These are phyloP conservation scores for Salix arbutifolia DNA, from an alignment of 345 rosid species.

Conservation along the genomic window DNA sequence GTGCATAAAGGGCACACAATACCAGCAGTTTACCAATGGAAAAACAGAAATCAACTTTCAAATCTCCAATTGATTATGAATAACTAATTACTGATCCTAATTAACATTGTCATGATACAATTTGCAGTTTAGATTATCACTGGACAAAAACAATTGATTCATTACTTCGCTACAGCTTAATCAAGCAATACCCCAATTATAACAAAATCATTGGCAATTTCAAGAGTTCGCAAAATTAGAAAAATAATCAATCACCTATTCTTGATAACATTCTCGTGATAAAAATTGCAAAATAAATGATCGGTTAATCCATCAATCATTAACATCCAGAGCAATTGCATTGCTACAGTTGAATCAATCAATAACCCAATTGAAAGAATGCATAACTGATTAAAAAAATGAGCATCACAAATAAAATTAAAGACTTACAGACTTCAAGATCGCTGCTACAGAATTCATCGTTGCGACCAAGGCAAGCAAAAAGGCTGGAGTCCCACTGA, in stretches of 20 bases:
- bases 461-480: conserved; percentile 75
- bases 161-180: background rate
- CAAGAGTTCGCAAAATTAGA: background rate
- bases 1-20: background rate
- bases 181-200: background rate
- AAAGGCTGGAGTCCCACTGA: conserved; percentile 70
- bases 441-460: conserved; percentile 99
- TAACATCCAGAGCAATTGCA: background rate
- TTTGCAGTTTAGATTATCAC: background rate
- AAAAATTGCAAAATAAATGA: background rate
- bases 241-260: background rate
- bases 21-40: background rate
- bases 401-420: background rate
- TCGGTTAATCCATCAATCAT: background rate
- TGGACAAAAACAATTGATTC: background rate
- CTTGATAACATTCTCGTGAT: background rate
- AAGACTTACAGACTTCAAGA: conserved; percentile 86
- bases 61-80: background rate
- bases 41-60: background rate
- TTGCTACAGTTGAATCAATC: background rate
- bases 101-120: background rate
- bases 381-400: background rate
- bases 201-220: background rate
- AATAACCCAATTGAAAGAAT: background rate
- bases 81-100: background rate